Evolutionary conservation across 2,329 filamentous ascomycete species (phyloP).

Genomic region (Scolecobasidium constrictum): DNA sequence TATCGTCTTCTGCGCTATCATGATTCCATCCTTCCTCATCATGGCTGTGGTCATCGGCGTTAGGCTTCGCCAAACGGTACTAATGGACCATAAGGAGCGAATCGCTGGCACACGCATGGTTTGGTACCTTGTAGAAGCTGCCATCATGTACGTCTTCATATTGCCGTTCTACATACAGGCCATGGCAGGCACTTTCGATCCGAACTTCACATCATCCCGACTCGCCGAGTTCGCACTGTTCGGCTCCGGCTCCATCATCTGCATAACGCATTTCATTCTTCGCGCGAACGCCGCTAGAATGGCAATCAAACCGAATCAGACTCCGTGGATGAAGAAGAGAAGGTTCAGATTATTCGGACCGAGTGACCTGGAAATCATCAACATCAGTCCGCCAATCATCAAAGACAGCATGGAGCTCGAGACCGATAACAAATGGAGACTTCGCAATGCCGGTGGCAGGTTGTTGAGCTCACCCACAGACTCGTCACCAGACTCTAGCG

Average conservation of each 20-base stretch:
- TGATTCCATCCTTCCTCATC: constrained; percentile 40
- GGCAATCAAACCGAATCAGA: constrained; percentile 39
- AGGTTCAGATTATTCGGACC: constrained; percentile 33
- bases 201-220: constrained; percentile 45
- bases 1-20: constrained; percentile 42
- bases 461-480: background rate
- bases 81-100: constrained; percentile 48
- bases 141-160: constrained; percentile 45
- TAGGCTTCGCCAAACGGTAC: constrained; percentile 43
- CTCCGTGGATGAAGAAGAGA: constrained; percentile 24
- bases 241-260: constrained; percentile 53
- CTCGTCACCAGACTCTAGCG: background rate
- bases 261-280: constrained; percentile 56
- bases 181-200: constrained; percentile 30
- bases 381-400: constrained; percentile 27
- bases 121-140: constrained; percentile 50
- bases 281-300: constrained; percentile 50
- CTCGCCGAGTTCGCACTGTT: constrained; percentile 56
- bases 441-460: background rate
- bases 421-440: constrained; percentile 1
- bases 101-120: constrained; percentile 58
- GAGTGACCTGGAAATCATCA: constrained; percentile 27
- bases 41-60: constrained; percentile 45
- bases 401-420: constrained; percentile 6
- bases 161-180: constrained; percentile 53